A percentile compares a stretch with the other conserved stretches of the same genome.
These are phyloP conservation scores for Hawksworthiomyces lignivorus DNA, from an alignment of 2,329 filamentous ascomycete genomes.

Conservation along the genomic window DNA sequence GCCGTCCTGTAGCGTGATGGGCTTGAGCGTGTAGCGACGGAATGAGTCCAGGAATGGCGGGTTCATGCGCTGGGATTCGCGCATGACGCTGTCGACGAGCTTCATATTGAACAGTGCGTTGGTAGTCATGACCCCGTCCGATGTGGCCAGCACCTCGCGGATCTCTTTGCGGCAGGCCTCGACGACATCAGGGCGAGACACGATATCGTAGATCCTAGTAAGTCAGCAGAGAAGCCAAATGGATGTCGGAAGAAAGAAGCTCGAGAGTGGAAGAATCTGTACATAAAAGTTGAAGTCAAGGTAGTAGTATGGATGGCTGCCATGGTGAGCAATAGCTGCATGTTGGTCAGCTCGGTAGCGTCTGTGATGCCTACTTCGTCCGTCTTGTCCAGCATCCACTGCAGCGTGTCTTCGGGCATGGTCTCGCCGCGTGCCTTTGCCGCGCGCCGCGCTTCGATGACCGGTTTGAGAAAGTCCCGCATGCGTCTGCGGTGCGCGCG, in stretches of 20 bases:
- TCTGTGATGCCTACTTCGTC: conserved; percentile 24
- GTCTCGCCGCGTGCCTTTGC: conserved; percentile 17
- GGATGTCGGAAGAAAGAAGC: neutral
- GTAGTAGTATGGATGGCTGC: conserved; percentile 39
- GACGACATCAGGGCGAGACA: conserved; percentile 40
- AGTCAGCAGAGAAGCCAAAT: neutral
- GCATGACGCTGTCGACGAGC: conserved; percentile 24
- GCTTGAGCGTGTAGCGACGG: conserved; percentile 2
- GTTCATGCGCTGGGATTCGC: conserved; percentile 23
- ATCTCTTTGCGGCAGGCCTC: conserved; percentile 45
- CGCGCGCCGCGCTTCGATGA: conserved; percentile 17
- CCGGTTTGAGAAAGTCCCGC: neutral
- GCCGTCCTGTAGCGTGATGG: neutral
- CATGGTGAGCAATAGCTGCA: conserved; percentile 36
- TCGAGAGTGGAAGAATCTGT: neutral
- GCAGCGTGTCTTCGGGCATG: conserved; percentile 38
- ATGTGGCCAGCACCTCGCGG: conserved; percentile 23
- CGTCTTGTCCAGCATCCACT: conserved; percentile 36
- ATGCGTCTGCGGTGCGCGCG: conserved; percentile 1
- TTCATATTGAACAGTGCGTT: conserved; percentile 23
- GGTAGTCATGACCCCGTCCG: conserved; percentile 21
- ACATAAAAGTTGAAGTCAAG: conserved; percentile 21
- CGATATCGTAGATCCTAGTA: conserved; percentile 42
- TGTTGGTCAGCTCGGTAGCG: conserved; percentile 29
- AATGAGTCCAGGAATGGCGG: conserved; percentile 8